Evolutionary conservation across 1,284 basidiomycete species (phyloP), one percentile per base, ranked within the genome.

Genomic region (Cryptococcus depauperatus): DNA sequence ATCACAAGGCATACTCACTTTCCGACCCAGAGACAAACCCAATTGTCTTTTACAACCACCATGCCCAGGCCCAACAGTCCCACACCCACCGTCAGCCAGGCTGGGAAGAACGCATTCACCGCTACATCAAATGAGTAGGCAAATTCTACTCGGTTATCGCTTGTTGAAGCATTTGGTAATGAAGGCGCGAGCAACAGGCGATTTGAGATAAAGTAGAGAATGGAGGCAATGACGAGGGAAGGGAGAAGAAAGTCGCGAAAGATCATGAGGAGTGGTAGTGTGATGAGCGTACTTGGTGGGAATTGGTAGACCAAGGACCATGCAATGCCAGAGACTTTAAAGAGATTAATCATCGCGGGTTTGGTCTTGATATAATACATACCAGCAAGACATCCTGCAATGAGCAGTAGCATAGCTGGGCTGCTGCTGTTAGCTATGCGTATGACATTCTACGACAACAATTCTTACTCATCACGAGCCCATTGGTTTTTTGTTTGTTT

Each of bases 401-500:
- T 81, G 40, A 95, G 77, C 35, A 93, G 77, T 29, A 93, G 75
- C 58, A 93, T 90, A 11, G 91, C 90, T 16, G 91, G 91, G 66
- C 65, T 68, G 43, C 5, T 33, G 27, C 30, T 14, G 28, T 10
- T 35, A 13, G 13, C 21, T 21, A 14, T 4, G 28, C 3, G 16
- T 13, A 25, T 29, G 16, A 18, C 34, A 25, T 7, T 32, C 21
- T 3, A n/a, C 32, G 43, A 13, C 33, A 2, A 62, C n/a, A n/a
- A n/a, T n/a, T n/a, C 62, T 52, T 44, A 68, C 65, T 95, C 90
- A 68, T 96, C 91, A 66, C 91, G 76, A 21, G 90, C 88, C 90
- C 91, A 95, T 5, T 85, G 87, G 67, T 96, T 95, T 76, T 95
- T 95, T n/a, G 91, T 96, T 74, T 95, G 88, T 86, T 71, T 68